phyloP scores from a whole-genome alignment of 108 stramenopile genomes.

The Nannochloropsis salina region DNA sequence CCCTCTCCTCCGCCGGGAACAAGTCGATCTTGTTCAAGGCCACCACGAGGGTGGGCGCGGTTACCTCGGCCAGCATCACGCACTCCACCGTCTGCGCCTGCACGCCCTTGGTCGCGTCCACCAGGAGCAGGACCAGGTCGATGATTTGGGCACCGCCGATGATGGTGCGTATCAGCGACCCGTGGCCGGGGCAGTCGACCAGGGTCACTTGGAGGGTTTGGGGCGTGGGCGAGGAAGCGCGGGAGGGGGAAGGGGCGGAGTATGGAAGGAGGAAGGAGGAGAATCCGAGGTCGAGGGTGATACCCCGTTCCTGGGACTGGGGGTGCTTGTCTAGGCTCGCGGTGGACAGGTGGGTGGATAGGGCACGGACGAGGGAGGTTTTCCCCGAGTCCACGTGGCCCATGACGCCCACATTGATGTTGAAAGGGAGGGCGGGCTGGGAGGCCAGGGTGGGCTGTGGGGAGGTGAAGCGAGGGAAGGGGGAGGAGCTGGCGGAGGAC shows the following conservation, averaged over 20 bases:
- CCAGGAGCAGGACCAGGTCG: constrained; percentile 82
- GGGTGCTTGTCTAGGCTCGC: constrained; percentile 95
- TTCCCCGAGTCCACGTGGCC: constrained; percentile 98
- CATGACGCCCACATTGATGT: constrained; percentile 92
- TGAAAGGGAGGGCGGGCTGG: constrained; percentile 52
- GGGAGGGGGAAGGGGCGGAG: constrained; percentile 35
- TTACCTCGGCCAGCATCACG: constrained; percentile 91
- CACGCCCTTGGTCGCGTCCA: constrained; percentile 94
- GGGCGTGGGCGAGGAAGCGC: neutral
- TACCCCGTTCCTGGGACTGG: constrained; percentile 85
- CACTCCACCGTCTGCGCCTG: constrained; percentile 99
- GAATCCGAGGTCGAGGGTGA: constrained; percentile 96
- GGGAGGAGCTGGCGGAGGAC: neutral
- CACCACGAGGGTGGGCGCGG: constrained; percentile 67
- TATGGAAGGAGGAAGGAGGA: constrained; percentile 74
- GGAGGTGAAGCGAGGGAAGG: neutral
- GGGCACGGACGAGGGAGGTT: constrained; percentile 88
- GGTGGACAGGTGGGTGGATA: constrained; percentile 83
- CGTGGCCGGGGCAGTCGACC: constrained; percentile 98
- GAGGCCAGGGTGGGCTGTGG: neutral
- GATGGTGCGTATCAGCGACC: constrained; percentile 92
- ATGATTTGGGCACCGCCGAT: constrained; percentile 97
- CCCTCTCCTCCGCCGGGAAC: constrained; percentile 48
- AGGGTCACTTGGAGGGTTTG: constrained; percentile 68
- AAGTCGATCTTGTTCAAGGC: constrained; percentile 55